Evolutionary conservation across 257 asterid genomes (phyloP).

Genomic region (Penstemon eatonii): DNA sequence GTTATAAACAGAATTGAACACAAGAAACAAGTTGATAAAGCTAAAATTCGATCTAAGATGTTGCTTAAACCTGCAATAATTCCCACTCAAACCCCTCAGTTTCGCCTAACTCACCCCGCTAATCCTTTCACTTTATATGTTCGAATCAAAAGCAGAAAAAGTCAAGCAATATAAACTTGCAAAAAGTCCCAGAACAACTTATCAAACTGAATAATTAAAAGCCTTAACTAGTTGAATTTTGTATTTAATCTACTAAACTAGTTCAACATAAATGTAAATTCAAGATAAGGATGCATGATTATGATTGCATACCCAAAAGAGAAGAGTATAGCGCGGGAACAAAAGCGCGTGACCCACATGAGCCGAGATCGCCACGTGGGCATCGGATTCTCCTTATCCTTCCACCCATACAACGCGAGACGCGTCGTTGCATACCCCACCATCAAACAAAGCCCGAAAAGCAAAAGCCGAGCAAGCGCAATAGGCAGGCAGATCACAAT

Average conservation of each 20-base stretch:
- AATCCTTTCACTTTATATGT: neutral
- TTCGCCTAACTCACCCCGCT: neutral
- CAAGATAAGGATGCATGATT: too few relatives aligned
- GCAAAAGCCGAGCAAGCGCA: constrained; percentile 57
- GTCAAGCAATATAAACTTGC: constrained; percentile 17
- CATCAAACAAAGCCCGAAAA: constrained; percentile 62
- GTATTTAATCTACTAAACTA: too few relatives aligned
- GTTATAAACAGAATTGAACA: neutral
- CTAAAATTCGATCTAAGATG: neutral
- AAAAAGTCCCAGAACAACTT: neutral
- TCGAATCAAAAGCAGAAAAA: neutral
- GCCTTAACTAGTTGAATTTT: too few relatives aligned
- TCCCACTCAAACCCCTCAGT: neutral
- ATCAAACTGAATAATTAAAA: neutral
- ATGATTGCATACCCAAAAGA: constrained; percentile 65
- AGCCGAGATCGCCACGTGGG: constrained; percentile 82
- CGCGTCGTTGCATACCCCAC: constrained; percentile 68
- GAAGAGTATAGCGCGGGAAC: constrained; percentile 78
- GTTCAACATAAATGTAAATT: too few relatives aligned
- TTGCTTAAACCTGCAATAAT: too few relatives aligned
- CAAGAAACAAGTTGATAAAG: constrained; percentile 2
- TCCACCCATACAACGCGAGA: constrained; percentile 75
- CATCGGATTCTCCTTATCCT: constrained; percentile 77
- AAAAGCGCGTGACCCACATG: constrained; percentile 85
- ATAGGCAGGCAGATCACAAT: constrained; percentile 71